These are phyloP conservation scores for Penicillium sp. DNA, from an alignment of 2,329 filamentous ascomycete species.

Conservation along the genomic window DNA sequence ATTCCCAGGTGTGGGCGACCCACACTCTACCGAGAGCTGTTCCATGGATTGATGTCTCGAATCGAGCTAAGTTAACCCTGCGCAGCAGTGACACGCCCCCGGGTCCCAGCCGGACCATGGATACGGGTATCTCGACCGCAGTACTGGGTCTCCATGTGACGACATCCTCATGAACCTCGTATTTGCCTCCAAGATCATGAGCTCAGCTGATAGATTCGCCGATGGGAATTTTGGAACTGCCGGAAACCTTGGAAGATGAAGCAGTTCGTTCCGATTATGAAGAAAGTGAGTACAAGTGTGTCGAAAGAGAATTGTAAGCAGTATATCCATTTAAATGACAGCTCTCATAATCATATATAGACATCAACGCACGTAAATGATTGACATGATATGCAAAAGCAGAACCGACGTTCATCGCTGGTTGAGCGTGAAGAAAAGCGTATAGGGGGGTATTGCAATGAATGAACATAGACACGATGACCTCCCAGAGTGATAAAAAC, in stretches of 20 bases:
- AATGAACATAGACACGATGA: constrained; percentile 24
- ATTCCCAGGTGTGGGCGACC: constrained; percentile 1
- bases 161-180: constrained; percentile 12
- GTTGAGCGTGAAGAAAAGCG: constrained; percentile 8
- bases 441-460: constrained; percentile 29
- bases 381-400: constrained; percentile 5
- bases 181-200: background rate
- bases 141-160: constrained; percentile 21
- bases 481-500: constrained; percentile 21
- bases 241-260: too few relatives aligned
- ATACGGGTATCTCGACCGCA: constrained; percentile 14
- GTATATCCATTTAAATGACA: background rate
- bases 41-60: constrained; percentile 4
- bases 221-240: background rate
- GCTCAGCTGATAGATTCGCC: background rate
- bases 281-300: too few relatives aligned
- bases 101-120: constrained; percentile 9
- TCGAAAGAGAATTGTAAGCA: background rate
- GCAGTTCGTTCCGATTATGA: too few relatives aligned
- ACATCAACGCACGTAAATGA: background rate
- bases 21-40: background rate
- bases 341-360: background rate
- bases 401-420: constrained; percentile 9
- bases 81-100: constrained; percentile 7
- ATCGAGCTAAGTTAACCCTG: constrained; percentile 3